Conservation (phyloP, 805 yeast species). For the Candida rishiriensis region DNA sequence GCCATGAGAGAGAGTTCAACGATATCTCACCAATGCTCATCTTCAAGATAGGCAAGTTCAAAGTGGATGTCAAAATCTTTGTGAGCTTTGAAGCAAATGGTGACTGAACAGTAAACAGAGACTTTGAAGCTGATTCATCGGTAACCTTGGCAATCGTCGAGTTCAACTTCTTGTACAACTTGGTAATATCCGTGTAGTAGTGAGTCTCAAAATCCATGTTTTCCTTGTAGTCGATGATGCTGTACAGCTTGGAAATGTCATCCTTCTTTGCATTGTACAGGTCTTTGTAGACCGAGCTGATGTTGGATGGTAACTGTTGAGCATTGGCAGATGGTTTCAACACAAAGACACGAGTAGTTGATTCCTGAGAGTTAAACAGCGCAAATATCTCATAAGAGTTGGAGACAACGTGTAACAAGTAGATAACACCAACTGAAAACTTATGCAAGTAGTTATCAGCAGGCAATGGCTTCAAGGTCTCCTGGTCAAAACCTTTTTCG, state of each 20-base stretch:
- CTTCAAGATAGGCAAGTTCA: slow-evolving; percentile 59
- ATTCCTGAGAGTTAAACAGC: slow-evolving; percentile 61
- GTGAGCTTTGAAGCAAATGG: slow-evolving; percentile 49
- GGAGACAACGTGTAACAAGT: slow-evolving; percentile 63
- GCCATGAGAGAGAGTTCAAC: slow-evolving; percentile 82
- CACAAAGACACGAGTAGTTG: slow-evolving; percentile 46
- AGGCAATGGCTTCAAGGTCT: slow-evolving; percentile 45
- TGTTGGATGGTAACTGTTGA: slow-evolving; percentile 53
- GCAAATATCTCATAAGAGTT: slow-evolving; percentile 74
- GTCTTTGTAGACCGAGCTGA: slow-evolving; percentile 55
- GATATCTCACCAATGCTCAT: slow-evolving; percentile 55
- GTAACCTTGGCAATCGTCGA: slow-evolving; percentile 49
- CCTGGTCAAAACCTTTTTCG: slow-evolving; percentile 74
- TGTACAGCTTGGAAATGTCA: slow-evolving; percentile 36
- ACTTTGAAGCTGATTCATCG: slow-evolving; percentile 62
- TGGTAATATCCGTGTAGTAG: slow-evolving; percentile 49
- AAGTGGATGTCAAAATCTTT: slow-evolving; percentile 40
- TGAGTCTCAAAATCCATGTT: slow-evolving; percentile 50
- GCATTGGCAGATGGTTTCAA: slow-evolving; percentile 68
- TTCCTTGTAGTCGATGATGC: slow-evolving; percentile 49
- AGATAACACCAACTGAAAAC: slow-evolving; percentile 54
- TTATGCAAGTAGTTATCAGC: slow-evolving; percentile 49
- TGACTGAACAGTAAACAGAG: slow-evolving; percentile 70
- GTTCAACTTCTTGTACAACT: slow-evolving; percentile 56
- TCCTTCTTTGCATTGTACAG: slow-evolving; percentile 43